Evolutionary conservation across 1,284 basidiomycete species (phyloP).

Genomic region (Ceratobasidium sp.): DNA sequence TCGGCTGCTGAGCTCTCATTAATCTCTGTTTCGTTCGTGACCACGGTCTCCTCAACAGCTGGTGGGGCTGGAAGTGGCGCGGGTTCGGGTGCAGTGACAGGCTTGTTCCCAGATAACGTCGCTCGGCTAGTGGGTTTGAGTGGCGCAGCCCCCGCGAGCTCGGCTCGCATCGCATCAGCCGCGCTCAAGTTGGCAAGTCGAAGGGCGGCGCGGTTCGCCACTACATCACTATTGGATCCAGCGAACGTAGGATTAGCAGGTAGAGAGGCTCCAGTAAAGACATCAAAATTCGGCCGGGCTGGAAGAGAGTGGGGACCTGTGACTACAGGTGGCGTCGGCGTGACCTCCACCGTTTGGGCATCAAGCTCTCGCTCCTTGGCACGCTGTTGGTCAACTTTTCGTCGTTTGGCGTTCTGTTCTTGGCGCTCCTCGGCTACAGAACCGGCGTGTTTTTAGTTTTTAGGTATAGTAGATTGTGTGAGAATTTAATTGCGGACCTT

Average conservation of each 20-base stretch:
- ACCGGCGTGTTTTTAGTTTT: slow-evolving; percentile 45
- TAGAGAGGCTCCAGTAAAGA: slow-evolving; percentile 63
- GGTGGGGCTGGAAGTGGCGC: not conserved
- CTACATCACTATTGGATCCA: slow-evolving; percentile 87
- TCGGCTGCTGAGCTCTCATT: slow-evolving; percentile 31
- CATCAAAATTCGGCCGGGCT: slow-evolving; percentile 68
- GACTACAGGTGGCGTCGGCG: slow-evolving; percentile 36
- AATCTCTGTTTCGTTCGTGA: slow-evolving; percentile 21
- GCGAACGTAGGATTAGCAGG: slow-evolving; percentile 63
- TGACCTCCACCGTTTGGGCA: slow-evolving; percentile 34
- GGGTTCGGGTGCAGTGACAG: not conserved
- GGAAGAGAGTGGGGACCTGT: slow-evolving; percentile 67
- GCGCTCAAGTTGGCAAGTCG: slow-evolving; percentile 97
- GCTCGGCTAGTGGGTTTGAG: slow-evolving; percentile 50
- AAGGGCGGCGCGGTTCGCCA: slow-evolving; percentile 88
- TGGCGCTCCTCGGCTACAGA: slow-evolving; percentile 90
- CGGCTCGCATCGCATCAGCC: slow-evolving; percentile 92
- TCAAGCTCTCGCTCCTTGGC: slow-evolving; percentile 63
- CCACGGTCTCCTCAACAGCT: not conserved
- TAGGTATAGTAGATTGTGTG: not conserved
- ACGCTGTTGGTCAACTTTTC: slow-evolving; percentile 81
- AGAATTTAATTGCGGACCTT: slow-evolving; percentile 72
- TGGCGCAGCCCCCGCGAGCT: slow-evolving; percentile 79
- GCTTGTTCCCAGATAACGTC: slow-evolving; percentile 29
- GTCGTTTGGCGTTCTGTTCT: slow-evolving; percentile 88